Percentiles rank a stretch among this genome's conserved stretches.
Evolutionary conservation across 129 eudicot species (phyloP).

Genomic region (Logfia minima): DNA sequence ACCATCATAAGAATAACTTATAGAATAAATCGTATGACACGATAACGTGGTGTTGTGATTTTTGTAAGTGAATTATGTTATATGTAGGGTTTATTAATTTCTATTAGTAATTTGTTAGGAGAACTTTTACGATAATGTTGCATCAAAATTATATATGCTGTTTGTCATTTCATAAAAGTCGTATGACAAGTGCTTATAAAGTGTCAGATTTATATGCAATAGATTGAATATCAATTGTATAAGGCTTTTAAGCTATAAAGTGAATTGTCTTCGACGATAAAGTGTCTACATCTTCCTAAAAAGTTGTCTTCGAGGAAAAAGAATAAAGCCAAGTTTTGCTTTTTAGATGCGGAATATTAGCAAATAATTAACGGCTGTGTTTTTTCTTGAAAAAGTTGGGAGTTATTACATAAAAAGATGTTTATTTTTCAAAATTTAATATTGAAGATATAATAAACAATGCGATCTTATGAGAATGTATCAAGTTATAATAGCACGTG

Average conservation of each 20-base stretch:
- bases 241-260: conserved; percentile 3
- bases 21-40: too few species aligned
- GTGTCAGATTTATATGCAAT: neutral
- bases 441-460: neutral
- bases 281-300: too few species aligned
- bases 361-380: neutral
- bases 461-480: neutral
- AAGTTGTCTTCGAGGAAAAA: neutral
- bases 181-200: conserved; percentile 1
- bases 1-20: too few species aligned
- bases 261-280: too few species aligned
- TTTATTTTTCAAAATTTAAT: too few species aligned
- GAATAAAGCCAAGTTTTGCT: conserved; percentile 21
- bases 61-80: too few species aligned
- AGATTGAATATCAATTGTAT: conserved; percentile 2
- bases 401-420: too few species aligned
- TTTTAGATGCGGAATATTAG: conserved; percentile 15
- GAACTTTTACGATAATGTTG: neutral
- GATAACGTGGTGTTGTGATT: too few species aligned
- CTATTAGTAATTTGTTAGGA: neutral
- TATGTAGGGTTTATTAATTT: neutral
- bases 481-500: neutral
- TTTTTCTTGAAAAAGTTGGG: neutral
- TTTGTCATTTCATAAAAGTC: neutral
- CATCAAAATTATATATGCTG: neutral